Conservation (phyloP, 2,329 filamentous ascomycete genomes). For the Calonectria montana region DNA sequence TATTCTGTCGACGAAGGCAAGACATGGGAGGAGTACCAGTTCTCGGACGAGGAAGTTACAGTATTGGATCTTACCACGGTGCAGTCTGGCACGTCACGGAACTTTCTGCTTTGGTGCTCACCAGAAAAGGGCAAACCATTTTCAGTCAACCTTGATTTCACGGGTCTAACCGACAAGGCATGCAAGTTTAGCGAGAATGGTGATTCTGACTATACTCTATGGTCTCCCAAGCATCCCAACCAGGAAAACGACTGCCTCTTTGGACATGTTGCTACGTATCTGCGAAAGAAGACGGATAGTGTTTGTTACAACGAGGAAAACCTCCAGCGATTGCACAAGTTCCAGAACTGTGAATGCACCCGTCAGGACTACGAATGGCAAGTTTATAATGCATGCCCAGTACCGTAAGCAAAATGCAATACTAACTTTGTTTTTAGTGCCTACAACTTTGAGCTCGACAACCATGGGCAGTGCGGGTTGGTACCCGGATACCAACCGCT, state of each 20-base stretch:
- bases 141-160: conserved; percentile 90
- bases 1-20: conserved; percentile 87
- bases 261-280: conserved; percentile 88
- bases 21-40: conserved; percentile 81
- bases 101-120: conserved; percentile 91
- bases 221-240: conserved; percentile 87
- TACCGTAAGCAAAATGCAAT: neutral
- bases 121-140: conserved; percentile 67
- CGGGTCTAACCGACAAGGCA: conserved; percentile 77
- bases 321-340: conserved; percentile 77
- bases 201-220: conserved; percentile 81
- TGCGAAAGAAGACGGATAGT: conserved; percentile 85
- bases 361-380: conserved; percentile 93
- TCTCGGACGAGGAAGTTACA: conserved; percentile 76
- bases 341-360: conserved; percentile 85
- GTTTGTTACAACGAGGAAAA: conserved; percentile 85
- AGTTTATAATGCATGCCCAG: conserved; percentile 46
- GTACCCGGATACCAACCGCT: conserved; percentile 77
- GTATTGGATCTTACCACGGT: conserved; percentile 88
- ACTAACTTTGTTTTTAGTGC: conserved; percentile 67
- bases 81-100: conserved; percentile 87
- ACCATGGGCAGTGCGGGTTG: conserved; percentile 80
- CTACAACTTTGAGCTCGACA: conserved; percentile 89
- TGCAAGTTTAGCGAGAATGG: conserved; percentile 76
- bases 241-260: conserved; percentile 87